These are phyloP conservation scores for Ilex aquifolium DNA, from an alignment of 257 asterid species.

Conservation along the genomic window DNA sequence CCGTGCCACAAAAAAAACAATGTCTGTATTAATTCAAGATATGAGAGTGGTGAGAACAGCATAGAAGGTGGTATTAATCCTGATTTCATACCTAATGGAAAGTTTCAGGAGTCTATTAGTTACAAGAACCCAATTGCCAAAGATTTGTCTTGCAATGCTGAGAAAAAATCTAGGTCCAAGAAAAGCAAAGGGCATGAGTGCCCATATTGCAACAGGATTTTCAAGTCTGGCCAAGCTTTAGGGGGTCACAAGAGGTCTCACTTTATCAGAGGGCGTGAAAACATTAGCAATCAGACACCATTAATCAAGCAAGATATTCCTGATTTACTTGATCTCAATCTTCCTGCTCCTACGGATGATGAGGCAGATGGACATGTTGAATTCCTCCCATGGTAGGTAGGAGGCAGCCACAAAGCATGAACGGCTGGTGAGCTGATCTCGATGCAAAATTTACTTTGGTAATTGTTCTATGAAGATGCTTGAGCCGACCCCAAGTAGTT, in stretches of 20 bases:
- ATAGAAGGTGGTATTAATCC: slow-evolving; percentile 33
- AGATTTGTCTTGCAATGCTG: slow-evolving; percentile 23
- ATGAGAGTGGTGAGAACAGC: slow-evolving; percentile 63
- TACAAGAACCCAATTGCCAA: slow-evolving; percentile 35
- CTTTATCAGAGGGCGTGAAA: slow-evolving; percentile 43
- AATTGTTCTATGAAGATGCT: not conserved
- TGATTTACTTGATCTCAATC: slow-evolving; percentile 74
- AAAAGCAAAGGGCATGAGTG: slow-evolving; percentile 63
- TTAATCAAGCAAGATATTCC: slow-evolving; percentile 33
- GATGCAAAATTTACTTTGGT: not conserved
- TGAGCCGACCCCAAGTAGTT: not conserved
- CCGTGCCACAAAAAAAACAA: slow-evolving; percentile 73
- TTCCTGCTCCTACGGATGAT: slow-evolving; percentile 71
- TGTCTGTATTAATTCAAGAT: slow-evolving; percentile 32
- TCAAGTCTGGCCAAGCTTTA: slow-evolving; percentile 92
- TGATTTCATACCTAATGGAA: slow-evolving; percentile 22
- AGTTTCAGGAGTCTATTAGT: slow-evolving; percentile 30
- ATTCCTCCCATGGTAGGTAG: slow-evolving; percentile 32
- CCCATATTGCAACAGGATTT: slow-evolving; percentile 68
- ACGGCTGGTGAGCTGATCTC: not conserved
- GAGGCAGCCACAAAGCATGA: slow-evolving; percentile 1
- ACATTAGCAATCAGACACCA: slow-evolving; percentile 24
- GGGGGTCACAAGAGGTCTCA: slow-evolving; percentile 97
- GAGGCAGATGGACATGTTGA: slow-evolving; percentile 35
- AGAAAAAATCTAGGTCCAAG: slow-evolving; percentile 39